Conservation (phyloP, 345 rosid genomes). For the Rhizophora mangle region DNA sequence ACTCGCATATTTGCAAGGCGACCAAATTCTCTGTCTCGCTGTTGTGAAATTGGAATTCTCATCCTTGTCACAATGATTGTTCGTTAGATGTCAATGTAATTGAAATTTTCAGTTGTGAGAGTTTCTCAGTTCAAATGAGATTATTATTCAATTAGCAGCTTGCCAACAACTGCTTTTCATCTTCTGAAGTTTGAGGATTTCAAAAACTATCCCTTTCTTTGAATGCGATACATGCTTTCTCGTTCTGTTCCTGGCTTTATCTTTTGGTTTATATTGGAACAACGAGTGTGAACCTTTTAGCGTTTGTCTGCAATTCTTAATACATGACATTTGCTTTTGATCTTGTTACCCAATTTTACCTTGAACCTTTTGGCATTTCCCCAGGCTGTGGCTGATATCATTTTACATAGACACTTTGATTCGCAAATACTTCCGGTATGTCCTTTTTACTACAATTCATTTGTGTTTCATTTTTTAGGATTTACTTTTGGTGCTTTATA, state of each 20-base stretch:
- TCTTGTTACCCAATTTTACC: neutral
- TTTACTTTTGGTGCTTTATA: neutral
- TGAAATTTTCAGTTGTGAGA: neutral
- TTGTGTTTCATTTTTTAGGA: neutral
- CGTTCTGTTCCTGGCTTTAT: no score
- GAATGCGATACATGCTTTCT: no score
- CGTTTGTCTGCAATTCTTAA: neutral
- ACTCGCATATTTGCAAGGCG: neutral
- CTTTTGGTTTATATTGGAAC: no score
- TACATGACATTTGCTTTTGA: neutral
- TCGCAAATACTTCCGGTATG: conserved; percentile 64
- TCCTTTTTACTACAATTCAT: neutral
- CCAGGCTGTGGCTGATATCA: conserved; percentile 89
- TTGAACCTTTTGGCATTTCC: neutral
- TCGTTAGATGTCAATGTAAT: neutral
- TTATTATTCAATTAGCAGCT: neutral
- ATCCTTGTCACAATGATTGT: neutral
- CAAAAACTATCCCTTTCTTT: neutral
- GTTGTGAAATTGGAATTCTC: neutral
- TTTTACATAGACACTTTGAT: conserved; percentile 63
- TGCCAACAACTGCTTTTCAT: neutral
- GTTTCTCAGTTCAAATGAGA: neutral
- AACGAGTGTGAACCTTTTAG: neutral
- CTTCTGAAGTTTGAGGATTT: neutral
- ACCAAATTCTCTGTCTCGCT: neutral